Conservation (phyloP, 2,329 filamentous ascomycete genomes). For the Camptophora hylomeconis region DNA sequence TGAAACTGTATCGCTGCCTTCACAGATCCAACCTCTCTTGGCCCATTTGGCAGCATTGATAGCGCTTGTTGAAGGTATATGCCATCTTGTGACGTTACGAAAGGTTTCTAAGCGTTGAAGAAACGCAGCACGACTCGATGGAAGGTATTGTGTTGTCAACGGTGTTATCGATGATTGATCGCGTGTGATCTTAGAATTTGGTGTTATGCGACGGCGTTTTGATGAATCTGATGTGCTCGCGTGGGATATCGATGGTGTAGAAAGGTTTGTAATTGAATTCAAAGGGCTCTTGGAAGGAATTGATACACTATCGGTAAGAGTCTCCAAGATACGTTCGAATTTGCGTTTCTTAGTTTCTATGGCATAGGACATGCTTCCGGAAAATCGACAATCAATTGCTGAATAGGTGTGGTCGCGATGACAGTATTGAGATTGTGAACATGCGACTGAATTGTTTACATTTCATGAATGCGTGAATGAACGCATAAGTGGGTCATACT, state of each 20-base stretch:
- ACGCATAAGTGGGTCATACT: too few species aligned
- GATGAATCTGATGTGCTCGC: constrained; percentile 12
- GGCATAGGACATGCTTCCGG: constrained; percentile 22
- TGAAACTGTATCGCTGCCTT: constrained; percentile 67
- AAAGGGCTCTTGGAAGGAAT: constrained; percentile 9
- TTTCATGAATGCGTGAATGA: too few species aligned
- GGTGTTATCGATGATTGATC: constrained; percentile 22
- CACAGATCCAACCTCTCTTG: constrained; percentile 81
- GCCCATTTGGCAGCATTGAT: constrained; percentile 92
- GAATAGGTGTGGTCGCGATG: too few species aligned
- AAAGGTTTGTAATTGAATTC: constrained; percentile 9
- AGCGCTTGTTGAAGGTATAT: constrained; percentile 68
- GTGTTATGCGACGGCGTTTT: constrained; percentile 14
- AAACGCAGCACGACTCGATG: constrained; percentile 72
- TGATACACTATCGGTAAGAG: constrained; percentile 18
- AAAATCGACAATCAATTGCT: too few species aligned
- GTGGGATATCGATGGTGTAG: constrained; percentile 7
- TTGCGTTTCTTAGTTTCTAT: constrained; percentile 35
- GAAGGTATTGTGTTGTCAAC: constrained; percentile 58
- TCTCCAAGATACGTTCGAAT: constrained; percentile 33
- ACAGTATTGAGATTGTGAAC: too few species aligned
- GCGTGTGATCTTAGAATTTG: constrained; percentile 14
- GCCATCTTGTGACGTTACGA: constrained; percentile 79
- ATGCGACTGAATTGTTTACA: too few species aligned
- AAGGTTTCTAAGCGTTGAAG: constrained; percentile 73